Conservation (phyloP, 2,329 filamentous ascomycete species). For the Ophiognomonia clavigignenti-juglandacearum region DNA sequence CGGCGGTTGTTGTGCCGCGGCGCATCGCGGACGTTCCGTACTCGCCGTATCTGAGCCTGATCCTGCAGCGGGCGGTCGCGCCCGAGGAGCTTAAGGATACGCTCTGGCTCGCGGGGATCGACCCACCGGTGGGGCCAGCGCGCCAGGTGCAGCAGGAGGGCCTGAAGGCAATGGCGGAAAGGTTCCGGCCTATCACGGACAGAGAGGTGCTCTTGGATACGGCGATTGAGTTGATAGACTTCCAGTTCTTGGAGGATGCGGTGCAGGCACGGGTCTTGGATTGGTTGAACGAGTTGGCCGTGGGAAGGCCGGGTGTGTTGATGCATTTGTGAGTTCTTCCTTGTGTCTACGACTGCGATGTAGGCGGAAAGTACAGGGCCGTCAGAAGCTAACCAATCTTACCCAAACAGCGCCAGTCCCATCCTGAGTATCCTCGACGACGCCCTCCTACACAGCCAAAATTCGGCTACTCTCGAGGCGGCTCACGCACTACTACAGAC, state of each 20-base stretch:
- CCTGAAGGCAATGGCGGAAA: too few species aligned
- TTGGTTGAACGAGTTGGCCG: slow-evolving; percentile 56
- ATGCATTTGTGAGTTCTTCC: slow-evolving; percentile 54
- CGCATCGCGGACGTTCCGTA: slow-evolving; percentile 27
- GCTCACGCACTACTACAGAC: slow-evolving; percentile 57
- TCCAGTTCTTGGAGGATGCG: slow-evolving; percentile 58
- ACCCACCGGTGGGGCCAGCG: slow-evolving; percentile 35
- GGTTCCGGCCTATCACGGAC: too few species aligned
- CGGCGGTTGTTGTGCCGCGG: slow-evolving; percentile 19
- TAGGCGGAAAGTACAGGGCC: too few species aligned
- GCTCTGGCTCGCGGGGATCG: slow-evolving; percentile 55
- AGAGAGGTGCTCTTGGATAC: slow-evolving; percentile 59
- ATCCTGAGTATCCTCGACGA: slow-evolving; percentile 57
- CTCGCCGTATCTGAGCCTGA: slow-evolving; percentile 57
- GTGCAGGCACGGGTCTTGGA: slow-evolving; percentile 54
- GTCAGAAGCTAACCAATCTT: not conserved
- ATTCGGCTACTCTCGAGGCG: slow-evolving; percentile 52
- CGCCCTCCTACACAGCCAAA: slow-evolving; percentile 59
- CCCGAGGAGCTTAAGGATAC: slow-evolving; percentile 58
- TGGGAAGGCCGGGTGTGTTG: slow-evolving; percentile 50
- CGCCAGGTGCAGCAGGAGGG: too few species aligned
- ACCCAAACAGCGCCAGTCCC: slow-evolving; percentile 42
- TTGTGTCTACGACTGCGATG: too few species aligned
- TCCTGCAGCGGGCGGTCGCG: slow-evolving; percentile 51
- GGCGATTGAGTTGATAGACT: slow-evolving; percentile 62